phyloP scores from a whole-genome alignment of 2,329 filamentous ascomycete genomes.

The Trichoderma pleuroti region DNA sequence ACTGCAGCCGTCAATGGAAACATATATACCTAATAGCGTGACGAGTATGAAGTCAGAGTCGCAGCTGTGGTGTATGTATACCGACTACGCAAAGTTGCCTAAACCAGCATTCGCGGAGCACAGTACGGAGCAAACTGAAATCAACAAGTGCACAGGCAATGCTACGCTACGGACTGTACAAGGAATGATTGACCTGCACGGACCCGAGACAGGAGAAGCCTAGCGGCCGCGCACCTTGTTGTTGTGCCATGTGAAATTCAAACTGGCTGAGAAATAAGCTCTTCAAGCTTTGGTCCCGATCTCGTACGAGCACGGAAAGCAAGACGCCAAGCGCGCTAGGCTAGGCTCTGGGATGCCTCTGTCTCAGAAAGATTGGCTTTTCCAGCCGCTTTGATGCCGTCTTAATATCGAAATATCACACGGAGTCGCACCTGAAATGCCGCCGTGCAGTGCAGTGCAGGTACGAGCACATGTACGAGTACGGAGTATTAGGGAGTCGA shows the following conservation, averaged over 20 bases:
- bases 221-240: conserved; percentile 1
- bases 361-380: conserved; percentile 1
- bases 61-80: neutral
- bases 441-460: neutral
- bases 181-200: neutral
- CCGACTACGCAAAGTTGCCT: conserved; percentile 2
- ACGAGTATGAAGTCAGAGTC: neutral
- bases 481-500: neutral
- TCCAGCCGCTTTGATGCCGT: neutral
- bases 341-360: neutral
- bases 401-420: neutral
- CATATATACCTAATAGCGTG: too few species aligned
- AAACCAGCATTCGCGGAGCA: neutral
- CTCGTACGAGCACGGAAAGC: neutral
- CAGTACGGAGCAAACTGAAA: neutral
- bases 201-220: neutral
- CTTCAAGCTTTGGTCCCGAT: neutral
- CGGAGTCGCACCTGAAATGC: neutral
- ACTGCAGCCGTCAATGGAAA: neutral
- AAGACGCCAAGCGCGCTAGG: conserved; percentile 14
- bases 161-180: neutral
- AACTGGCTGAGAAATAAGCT: conserved; percentile 10
- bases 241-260: neutral
- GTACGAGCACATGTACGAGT: neutral
- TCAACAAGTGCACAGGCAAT: neutral